These are phyloP conservation scores for Alisma plantagoaquatica DNA, from an alignment of 106 monocot genomes.

Conservation along the genomic window DNA sequence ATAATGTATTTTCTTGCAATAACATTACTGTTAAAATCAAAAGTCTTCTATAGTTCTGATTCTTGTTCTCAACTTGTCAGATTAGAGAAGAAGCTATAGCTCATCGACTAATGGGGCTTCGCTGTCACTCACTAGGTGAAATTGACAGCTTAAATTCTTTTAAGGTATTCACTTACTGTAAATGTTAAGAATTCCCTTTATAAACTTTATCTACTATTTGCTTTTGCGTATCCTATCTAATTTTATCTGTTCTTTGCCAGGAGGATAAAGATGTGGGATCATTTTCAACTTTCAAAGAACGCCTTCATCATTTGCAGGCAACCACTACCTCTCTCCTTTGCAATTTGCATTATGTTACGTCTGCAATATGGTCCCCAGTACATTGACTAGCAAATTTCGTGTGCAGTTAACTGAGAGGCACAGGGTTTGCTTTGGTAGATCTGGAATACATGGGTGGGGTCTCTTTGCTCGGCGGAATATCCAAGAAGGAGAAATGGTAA, in stretches of 20 bases:
- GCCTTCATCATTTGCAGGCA: conserved; percentile 70
- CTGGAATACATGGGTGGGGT: conserved; percentile 99
- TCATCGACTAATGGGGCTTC: conserved; percentile 53
- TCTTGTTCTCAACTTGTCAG: neutral
- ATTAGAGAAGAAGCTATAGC: conserved; percentile 36
- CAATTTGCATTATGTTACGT: neutral
- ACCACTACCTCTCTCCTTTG: conserved; percentile 9
- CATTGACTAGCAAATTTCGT: too few relatives aligned
- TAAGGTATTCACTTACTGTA: conserved; percentile 26
- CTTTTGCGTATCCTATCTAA: neutral
- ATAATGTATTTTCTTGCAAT: neutral
- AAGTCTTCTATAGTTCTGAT: neutral
- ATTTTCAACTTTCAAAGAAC: conserved; percentile 75
- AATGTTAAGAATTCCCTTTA: conserved; percentile 17
- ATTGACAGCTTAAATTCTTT: conserved; percentile 59
- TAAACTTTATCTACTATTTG: neutral
- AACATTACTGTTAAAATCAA: neutral
- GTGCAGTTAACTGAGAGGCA: conserved; percentile 70
- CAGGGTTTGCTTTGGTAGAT: conserved; percentile 89
- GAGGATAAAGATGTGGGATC: conserved; percentile 54
- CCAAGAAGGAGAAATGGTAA: conserved; percentile 99
- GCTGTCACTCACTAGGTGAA: conserved; percentile 45
- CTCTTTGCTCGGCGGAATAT: conserved; percentile 84
- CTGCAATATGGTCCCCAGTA: conserved; percentile 2
- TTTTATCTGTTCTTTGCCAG: conserved; percentile 1